Base-by-base conservation (phyloP, 805 yeast species). In the Debaryomyces hansenii region DNA sequence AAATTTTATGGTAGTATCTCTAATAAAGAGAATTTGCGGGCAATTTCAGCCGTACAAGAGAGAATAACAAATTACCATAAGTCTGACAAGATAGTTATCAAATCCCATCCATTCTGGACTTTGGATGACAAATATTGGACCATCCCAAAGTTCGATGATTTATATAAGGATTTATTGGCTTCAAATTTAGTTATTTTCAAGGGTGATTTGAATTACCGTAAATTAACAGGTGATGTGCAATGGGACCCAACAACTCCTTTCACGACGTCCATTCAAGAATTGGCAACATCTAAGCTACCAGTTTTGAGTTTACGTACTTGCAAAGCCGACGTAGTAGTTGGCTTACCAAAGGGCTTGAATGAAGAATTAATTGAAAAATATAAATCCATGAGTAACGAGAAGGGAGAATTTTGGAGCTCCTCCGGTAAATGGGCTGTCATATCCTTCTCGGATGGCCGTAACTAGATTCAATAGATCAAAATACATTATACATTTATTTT, bases 191-290 rank as follows among this genome's bases (percentile, higher is more conserved):
- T 88, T 15, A 82, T 94, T 51, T 85, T 92, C 67, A 94, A 94
- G 70, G 99, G 99, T 47, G 99, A 94, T 60, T 77, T 94, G 68
- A 94, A 94, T 71, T 92, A 95, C 70, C 82, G 99, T 68, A 94
- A 94, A 66, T 70, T 95, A 49, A 87, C 96, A 1, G 96, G 90
- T 42, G 99, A 94, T 60, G 79, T 91, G 66, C 76, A 75, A 56
- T 94, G 99, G 99, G 82, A 82, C 15, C 78, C 85, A 47, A 80
- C 90, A 2, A 88, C 96, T 0, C 77, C 90, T 2, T 95, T 92
- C 70, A 55, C 50, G 4, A 64, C 67, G 0, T 92, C 96, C 4
- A 78, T 92, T 49, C 87, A 87, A 45, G 78, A 80, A 4, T 74
- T 92, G 53, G 85, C 86, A 0, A 53, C 66, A 0, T 77, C 83